Evolutionary conservation across 1,139 yeast genomes (phyloP), one percentile per base, ranked within the genome.

Genomic region (Suhomyces wounanorum): DNA sequence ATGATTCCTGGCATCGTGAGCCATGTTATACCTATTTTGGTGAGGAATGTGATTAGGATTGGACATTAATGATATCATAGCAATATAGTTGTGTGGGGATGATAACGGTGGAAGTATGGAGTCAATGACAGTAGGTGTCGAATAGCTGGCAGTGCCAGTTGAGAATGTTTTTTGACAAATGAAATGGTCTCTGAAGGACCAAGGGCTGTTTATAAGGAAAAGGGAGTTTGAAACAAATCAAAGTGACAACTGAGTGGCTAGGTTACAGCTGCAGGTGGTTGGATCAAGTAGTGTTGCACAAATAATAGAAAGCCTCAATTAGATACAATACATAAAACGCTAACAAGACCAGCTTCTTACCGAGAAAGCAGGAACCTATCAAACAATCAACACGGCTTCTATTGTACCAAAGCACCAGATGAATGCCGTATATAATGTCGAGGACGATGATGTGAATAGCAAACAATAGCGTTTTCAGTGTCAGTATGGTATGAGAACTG

Each of bases 51-150:
- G 38, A 43, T 21, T 35, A 28, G 26, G 43, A 44, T 44, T 38
- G 31, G 52, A 45, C 52, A 49, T 49, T 49, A 49, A 49, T 11
- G 52, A 49, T 42, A 49, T 16, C 52, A 49, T 49, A 35, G 38
- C 48, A 35, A 14, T 21, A n/a, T 3, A 9, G 16, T 30, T 28
- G 28, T 40, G 44, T 28, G 37, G 18, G 44, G 26, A 38, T 10
- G 13, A 30, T 10, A 28, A 44, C 14, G 14, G 31, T 39, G 47
- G 33, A 39, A 30, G 11, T 30, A 30, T 30, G 33, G 28, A 36
- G 25, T 21, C 39, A 17, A 18, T 36, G 39, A 18, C 39, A 23
- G 43, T 11, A 17, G 28, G 23, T 16, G 26, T 18, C 23, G 41
- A 31, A 31, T 11, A n/a, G 14, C 13, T 31, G 35, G 35, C 14